Evolutionary conservation across 2,329 filamentous ascomycete species (phyloP), one percentile per base, ranked within the genome.

Genomic region (Fonsecaea multimorphosa): DNA sequence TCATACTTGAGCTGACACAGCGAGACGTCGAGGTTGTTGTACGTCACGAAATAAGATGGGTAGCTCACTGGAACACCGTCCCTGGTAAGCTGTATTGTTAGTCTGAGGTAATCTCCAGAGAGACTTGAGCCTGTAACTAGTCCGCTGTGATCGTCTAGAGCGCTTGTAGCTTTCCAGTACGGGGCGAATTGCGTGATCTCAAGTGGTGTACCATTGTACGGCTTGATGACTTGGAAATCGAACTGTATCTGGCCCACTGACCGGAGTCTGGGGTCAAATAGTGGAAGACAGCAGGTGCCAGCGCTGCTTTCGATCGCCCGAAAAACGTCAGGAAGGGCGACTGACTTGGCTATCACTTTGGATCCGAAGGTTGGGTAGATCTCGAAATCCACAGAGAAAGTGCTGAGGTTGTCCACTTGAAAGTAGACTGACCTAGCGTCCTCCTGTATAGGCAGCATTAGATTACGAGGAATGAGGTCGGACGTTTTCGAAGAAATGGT

Each of bases 161-260:
- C 93, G 74, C 93, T 97, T 0, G 95, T 99, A 0, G 94, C 94
- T 78, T 98, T 99, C 95, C 95, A 99, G 78, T 99, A 99, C 0
- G 95, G 98, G 69, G 96, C 95, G 73, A 98, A 99, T 74, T 98
- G 93, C 0, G 95, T 96, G 67, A 99, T 97, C 77, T 99, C 95
- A 24, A 99, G 83, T 2, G 95, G 93, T 67, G 93, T 90, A 7
- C 95, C 94, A 68, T 89, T 88, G 80, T 98, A 99, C 0, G 95
- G 95, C 74, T 97, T 97, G 76, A 99, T 96, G 29, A 98, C 92
- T 76, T 98, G 93, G 62, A 92, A 96, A 70, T 91, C 91, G 82
- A 99, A 99, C 69, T 88, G 92, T 71, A 98, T 92, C 74, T 96
- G 91, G 5, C 95, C 95, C 73, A 99, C 97, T 8, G 93, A 91